Evolutionary conservation across 345 rosid species (phyloP).

Genomic region (Acer negundo): DNA sequence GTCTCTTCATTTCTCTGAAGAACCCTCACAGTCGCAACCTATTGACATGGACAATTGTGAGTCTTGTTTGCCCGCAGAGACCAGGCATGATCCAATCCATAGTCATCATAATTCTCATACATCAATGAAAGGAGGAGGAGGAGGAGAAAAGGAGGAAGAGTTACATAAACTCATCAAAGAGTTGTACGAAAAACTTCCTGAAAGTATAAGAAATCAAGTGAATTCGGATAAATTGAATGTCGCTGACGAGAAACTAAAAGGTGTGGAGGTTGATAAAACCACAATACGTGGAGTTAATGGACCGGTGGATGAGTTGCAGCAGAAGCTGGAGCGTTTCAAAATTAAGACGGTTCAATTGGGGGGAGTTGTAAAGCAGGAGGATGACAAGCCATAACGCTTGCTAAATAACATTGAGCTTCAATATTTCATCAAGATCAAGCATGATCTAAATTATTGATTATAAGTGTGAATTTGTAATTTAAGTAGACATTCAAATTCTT

Average conservation of each 20-base stretch:
- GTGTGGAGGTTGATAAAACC: conserved; percentile 14
- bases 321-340: conserved; percentile 36
- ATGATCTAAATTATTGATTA: neutral
- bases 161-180: conserved; percentile 16
- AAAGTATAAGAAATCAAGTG: conserved; percentile 10
- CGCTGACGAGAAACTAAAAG: neutral
- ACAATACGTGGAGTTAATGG: conserved; percentile 4
- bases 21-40: neutral
- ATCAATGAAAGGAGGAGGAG: conserved; percentile 2
- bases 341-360: conserved; percentile 24
- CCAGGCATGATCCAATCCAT: neutral
- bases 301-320: conserved; percentile 14
- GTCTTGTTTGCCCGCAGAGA: neutral
- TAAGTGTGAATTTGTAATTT: neutral
- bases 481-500: neutral
- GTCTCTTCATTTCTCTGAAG: neutral
- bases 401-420: neutral
- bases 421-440: neutral
- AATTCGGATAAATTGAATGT: conserved; percentile 22
- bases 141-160: conserved; percentile 23
- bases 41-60: neutral
- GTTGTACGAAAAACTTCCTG: conserved; percentile 31
- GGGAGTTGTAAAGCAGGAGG: conserved; percentile 21
- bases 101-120: neutral
- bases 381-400: neutral